Evolutionary conservation across 495 filamentous ascomycete genomes (phyloP).

Genomic region (Penicillium macrosclerotiorum): DNA sequence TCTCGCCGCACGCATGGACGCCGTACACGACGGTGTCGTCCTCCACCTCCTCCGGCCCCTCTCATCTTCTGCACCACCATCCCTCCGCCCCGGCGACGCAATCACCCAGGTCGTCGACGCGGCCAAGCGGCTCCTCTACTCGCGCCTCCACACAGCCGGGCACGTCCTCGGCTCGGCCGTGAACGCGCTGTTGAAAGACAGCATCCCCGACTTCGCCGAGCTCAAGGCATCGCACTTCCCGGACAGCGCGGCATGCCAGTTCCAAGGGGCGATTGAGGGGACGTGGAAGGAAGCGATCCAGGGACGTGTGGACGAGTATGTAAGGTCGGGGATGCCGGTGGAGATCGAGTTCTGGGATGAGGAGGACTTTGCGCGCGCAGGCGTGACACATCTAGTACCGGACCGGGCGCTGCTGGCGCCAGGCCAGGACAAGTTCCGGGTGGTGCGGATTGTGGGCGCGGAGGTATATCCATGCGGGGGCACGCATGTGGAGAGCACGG

Average conservation of each 20-base stretch:
- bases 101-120: slow-evolving; percentile 52
- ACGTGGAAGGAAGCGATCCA: slow-evolving; percentile 59
- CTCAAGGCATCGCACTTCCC: slow-evolving; percentile 64
- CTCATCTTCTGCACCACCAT: neutral
- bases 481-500: slow-evolving; percentile 58
- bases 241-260: slow-evolving; percentile 57
- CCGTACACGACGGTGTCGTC: slow-evolving; percentile 44
- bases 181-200: slow-evolving; percentile 47
- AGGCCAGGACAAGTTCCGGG: slow-evolving; percentile 45
- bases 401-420: slow-evolving; percentile 42
- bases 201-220: slow-evolving; percentile 52
- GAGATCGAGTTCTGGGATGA: slow-evolving; percentile 60
- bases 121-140: slow-evolving; percentile 54
- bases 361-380: slow-evolving; percentile 42
- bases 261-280: slow-evolving; percentile 57
- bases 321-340: slow-evolving; percentile 51
- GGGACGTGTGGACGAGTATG: slow-evolving; percentile 47
- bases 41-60: slow-evolving; percentile 58
- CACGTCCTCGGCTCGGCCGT: slow-evolving; percentile 61
- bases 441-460: slow-evolving; percentile 56
- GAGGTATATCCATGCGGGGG: slow-evolving; percentile 65
- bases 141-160: slow-evolving; percentile 62
- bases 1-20: slow-evolving; percentile 44
- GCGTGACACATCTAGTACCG: slow-evolving; percentile 48
- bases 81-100: slow-evolving; percentile 34